Conservation (phyloP, 1,284 basidiomycete genomes). For the Ceratobasidium sp. region DNA sequence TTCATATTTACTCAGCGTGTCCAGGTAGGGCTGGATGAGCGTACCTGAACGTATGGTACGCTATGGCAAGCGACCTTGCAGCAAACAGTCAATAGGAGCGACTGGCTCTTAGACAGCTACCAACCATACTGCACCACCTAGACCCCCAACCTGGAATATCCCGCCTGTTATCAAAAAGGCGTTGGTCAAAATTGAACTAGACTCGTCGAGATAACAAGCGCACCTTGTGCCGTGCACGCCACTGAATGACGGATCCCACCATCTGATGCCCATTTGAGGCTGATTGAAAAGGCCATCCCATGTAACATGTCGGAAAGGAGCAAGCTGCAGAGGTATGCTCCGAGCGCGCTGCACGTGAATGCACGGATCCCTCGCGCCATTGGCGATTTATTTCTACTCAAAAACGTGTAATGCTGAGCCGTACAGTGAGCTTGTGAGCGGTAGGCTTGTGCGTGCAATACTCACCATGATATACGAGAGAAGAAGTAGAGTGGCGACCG, state of each 20-base stretch:
- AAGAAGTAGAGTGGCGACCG: constrained; percentile 17
- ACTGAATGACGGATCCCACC: constrained; percentile 25
- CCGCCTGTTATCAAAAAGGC: neutral
- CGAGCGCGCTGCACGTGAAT: constrained; percentile 27
- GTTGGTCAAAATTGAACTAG: neutral
- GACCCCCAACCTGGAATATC: constrained; percentile 29
- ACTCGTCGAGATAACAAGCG: neutral
- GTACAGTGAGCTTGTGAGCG: neutral
- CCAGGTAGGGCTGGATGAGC: neutral
- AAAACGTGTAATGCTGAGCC: constrained; percentile 22
- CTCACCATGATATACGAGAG: constrained; percentile 30
- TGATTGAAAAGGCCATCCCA: neutral
- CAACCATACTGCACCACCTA: constrained; percentile 29
- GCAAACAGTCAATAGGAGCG: no score
- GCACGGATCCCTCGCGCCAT: constrained; percentile 24
- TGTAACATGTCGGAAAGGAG: constrained; percentile 29
- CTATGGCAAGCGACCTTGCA: constrained; percentile 33
- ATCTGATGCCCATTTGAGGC: constrained; percentile 32
- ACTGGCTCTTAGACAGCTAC: neutral
- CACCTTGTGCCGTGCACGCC: constrained; percentile 32
- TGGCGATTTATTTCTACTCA: constrained; percentile 1
- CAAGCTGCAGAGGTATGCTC: constrained; percentile 12
- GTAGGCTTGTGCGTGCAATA: neutral
- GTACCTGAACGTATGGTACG: constrained; percentile 1
- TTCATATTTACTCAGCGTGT: neutral